Evolutionary conservation across 2,329 filamentous ascomycete species (phyloP), one percentile per base, ranked within the genome.

Genomic region (Aspergillus sp.): DNA sequence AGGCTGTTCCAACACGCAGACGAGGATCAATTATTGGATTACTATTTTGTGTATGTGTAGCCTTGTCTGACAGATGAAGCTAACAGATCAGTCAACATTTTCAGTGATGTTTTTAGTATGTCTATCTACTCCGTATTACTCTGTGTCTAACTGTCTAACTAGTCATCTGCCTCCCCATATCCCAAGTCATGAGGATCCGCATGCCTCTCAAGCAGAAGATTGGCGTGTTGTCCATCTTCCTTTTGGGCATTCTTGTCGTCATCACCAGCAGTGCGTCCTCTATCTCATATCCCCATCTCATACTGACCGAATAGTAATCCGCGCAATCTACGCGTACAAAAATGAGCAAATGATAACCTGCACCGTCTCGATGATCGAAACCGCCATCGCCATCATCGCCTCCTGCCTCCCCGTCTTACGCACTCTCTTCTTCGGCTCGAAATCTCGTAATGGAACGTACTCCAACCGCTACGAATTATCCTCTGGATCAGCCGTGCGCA

Each of bases 361-460:
- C 45, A 54, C 53, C n/a, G 53, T 56, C 7, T 54, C 52, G 12
- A 53, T 56, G 52, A 43, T 56, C 33, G 53, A 56, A 46, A 53
- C 52, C 11, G 40, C 47, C 27, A 50, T 57, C 44, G 43, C 50
- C 7, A 53, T 53, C 41, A 52, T 53, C 38, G 48, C 52, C 6
- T 50, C 49, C 8, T 53, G 47, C 34, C 40, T 52, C 41, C 47
- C 45, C 43, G 40, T 52, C 41, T 39, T 49, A n/a, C 44, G 45
- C 36, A 45, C 47, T 33, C 57, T 62, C 2, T 58, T 64, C 33
- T 58, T 56, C 39, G 50, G 51, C 27, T 51, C 50, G 5, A 45
- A 46, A 30, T 54, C 53, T 6, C 51, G 53, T 31, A 50, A 39
- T 8, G 52, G 51, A 30, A 53, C 52, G 5, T 54, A 53, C 36